Evolutionary conservation across 164 flowering plant species (phyloP).

Genomic region (Umbellularia californica): DNA sequence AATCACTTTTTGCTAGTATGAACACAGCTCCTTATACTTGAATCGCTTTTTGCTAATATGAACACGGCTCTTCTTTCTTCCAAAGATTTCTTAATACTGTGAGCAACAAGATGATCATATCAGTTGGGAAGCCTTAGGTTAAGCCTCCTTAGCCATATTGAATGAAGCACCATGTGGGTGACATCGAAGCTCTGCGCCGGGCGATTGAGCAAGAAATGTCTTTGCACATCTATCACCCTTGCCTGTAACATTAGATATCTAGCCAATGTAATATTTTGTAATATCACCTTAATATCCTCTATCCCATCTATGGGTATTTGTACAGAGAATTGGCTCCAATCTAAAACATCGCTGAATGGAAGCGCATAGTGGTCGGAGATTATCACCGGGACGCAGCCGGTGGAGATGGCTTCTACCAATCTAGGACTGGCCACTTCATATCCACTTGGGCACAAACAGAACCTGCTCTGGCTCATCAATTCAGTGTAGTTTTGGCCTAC

Average conservation of each 20-base stretch:
- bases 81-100: too few species aligned
- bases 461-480: neutral
- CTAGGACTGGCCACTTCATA: slow-evolving; percentile 11
- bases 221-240: neutral
- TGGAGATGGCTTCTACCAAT: slow-evolving; percentile 6
- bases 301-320: slow-evolving; percentile 5
- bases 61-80: too few species aligned
- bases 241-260: slow-evolving; percentile 2
- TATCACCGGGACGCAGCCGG: slow-evolving; percentile 4
- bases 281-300: neutral
- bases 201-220: slow-evolving; percentile 5
- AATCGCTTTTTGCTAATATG: too few species aligned
- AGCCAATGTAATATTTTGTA: neutral
- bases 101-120: too few species aligned
- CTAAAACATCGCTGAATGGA: slow-evolving; percentile 11
- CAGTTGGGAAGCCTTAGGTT: neutral
- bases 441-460: slow-evolving; percentile 11
- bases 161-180: slow-evolving; percentile 5
- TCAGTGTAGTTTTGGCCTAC: slow-evolving; percentile 1
- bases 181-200: slow-evolving; percentile 3
- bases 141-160: slow-evolving; percentile 7
- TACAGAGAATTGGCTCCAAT: slow-evolving; percentile 11
- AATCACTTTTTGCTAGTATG: too few species aligned
- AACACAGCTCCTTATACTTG: too few species aligned
- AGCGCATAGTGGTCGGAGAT: neutral